These are phyloP conservation scores for Skeletonema marinoi DNA, from an alignment of 108 stramenopile genomes.

Conservation along the genomic window DNA sequence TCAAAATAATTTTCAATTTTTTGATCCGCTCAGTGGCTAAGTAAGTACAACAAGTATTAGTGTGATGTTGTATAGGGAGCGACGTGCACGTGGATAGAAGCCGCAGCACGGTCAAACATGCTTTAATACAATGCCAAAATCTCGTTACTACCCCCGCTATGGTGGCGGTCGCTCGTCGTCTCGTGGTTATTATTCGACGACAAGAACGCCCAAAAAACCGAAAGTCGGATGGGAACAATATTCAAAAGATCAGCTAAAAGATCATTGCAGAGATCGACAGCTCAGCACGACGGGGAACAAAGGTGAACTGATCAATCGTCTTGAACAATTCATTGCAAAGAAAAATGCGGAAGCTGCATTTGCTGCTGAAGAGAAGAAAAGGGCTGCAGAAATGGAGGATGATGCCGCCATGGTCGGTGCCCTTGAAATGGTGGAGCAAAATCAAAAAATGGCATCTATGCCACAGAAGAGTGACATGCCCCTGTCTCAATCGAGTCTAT, in stretches of 20 bases:
- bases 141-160: no score
- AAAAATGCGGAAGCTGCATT: not conserved
- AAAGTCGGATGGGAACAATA: not conserved
- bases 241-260: not conserved
- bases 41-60: no score
- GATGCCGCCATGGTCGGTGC: conserved; percentile 1
- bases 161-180: not conserved
- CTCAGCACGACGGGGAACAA: not conserved
- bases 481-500: not conserved
- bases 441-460: not conserved
- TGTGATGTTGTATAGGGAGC: no score
- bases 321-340: not conserved
- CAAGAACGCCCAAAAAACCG: not conserved
- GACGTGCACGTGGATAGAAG: no score
- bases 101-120: no score
- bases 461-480: not conserved
- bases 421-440: not conserved
- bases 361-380: not conserved
- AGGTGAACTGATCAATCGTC: not conserved
- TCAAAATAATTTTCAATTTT: no score
- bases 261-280: not conserved
- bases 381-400: not conserved
- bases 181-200: not conserved
- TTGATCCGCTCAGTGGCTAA: no score
- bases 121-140: no score